phyloP scores from a whole-genome alignment of 176 grass and related monocot genomes.

The Oryza nivara region DNA sequence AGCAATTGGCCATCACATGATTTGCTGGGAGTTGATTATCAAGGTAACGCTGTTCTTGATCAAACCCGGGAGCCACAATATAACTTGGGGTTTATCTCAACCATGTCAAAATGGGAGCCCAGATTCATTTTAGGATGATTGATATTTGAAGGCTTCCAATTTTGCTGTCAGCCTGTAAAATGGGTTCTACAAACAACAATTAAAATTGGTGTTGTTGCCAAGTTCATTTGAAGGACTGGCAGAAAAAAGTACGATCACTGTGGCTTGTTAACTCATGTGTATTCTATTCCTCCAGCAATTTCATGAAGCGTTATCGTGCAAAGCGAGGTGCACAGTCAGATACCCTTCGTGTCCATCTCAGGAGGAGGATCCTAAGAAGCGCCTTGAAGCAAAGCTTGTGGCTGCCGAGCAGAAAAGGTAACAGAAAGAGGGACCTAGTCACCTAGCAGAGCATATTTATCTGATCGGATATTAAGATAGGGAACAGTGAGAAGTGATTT shows the following conservation, averaged over 20 bases:
- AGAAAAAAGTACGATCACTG: not conserved
- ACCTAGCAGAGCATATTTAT: not conserved
- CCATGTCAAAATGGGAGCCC: not conserved
- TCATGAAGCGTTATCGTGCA: slow-evolving; percentile 70
- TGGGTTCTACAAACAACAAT: not conserved
- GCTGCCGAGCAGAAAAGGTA: slow-evolving; percentile 93
- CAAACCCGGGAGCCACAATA: not conserved
- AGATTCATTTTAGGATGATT: not conserved
- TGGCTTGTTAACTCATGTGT: slow-evolving; percentile 4
- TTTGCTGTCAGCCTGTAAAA: not conserved
- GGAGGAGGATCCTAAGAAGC: slow-evolving; percentile 72
- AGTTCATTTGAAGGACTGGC: not conserved
- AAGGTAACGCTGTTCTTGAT: not conserved
- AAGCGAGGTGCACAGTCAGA: slow-evolving; percentile 66
- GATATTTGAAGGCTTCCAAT: not conserved
- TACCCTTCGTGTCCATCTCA: slow-evolving; percentile 70
- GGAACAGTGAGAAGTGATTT: not conserved
- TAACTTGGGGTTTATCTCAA: not conserved
- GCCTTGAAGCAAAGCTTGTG: slow-evolving; percentile 73
- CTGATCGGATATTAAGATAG: slow-evolving; percentile 16
- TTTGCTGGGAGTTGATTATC: not conserved
- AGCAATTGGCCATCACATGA: not conserved
- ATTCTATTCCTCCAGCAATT: slow-evolving; percentile 71
- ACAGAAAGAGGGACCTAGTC: not conserved
- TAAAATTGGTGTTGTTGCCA: not conserved